Evolutionary conservation across 192 early-diverging fungal genomes (phyloP).

Genomic region (Mycoemilia scoparia): DNA sequence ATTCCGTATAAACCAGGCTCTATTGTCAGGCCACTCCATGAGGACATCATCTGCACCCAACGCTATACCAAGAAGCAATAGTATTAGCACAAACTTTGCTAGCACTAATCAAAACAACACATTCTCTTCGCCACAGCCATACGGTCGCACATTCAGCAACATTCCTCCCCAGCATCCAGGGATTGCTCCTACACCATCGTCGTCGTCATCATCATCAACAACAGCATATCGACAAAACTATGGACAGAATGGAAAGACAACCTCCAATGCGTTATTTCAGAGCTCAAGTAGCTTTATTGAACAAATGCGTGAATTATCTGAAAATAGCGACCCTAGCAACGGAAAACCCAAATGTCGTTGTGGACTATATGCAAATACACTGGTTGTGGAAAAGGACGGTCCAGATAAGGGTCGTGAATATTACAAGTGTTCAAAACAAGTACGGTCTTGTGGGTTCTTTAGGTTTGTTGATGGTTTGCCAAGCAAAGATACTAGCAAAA

Average conservation of each 20-base stretch:
- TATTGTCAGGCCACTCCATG: too few relatives aligned
- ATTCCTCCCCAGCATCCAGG: background rate
- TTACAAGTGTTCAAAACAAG: conserved; percentile 25
- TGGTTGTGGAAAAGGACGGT: conserved; percentile 3
- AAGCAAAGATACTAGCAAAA: background rate
- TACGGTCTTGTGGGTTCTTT: conserved; percentile 15
- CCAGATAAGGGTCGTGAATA: conserved; percentile 34
- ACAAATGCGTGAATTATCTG: background rate
- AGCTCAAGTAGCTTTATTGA: background rate
- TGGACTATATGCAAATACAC: conserved; percentile 16
- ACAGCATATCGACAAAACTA: conserved; percentile 2
- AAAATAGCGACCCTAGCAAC: background rate
- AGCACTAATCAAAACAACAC: too few relatives aligned
- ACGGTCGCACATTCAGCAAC: background rate
- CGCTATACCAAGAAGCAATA: conserved; percentile 5
- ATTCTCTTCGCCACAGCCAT: background rate
- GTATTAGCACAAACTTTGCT: background rate
- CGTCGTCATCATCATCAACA: conserved; percentile 1
- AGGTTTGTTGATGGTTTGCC: conserved; percentile 2
- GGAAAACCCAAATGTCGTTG: conserved; percentile 31
- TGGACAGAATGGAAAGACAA: conserved; percentile 1
- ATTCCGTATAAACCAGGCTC: conserved; percentile 5
- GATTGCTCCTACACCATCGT: background rate
- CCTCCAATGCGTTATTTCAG: conserved; percentile 1
- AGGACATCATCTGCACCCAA: background rate